Evolutionary conservation across 2,329 filamentous ascomycete genomes (phyloP).

Genomic region (Penicillium brasilianum): DNA sequence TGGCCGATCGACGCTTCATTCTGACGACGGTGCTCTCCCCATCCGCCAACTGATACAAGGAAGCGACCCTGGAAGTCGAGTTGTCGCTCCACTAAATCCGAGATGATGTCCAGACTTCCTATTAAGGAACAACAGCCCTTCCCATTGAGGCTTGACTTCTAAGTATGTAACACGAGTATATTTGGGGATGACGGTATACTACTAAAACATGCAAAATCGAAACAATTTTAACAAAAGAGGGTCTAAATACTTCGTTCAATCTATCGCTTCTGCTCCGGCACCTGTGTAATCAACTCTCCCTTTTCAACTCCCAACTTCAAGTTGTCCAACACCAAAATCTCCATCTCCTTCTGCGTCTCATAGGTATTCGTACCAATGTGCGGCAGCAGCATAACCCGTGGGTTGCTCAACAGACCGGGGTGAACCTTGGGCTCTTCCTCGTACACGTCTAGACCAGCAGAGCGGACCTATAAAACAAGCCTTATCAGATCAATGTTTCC

Average conservation of each 20-base stretch:
- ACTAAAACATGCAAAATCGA: background rate
- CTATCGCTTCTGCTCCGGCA: slow-evolving; percentile 61
- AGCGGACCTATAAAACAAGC: slow-evolving; percentile 39
- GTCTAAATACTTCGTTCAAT: background rate
- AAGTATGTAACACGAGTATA: background rate
- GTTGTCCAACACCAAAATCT: slow-evolving; percentile 63
- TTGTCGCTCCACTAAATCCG: background rate
- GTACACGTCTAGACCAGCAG: slow-evolving; percentile 54
- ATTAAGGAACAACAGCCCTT: background rate
- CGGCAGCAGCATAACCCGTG: slow-evolving; percentile 59
- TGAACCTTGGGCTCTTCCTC: slow-evolving; percentile 55
- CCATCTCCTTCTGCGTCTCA: slow-evolving; percentile 67
- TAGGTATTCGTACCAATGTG: slow-evolving; percentile 65
- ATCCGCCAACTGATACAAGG: too few relatives aligned
- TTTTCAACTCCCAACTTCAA: slow-evolving; percentile 61
- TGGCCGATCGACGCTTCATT: too few relatives aligned
- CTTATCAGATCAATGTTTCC: background rate
- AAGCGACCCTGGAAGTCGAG: too few relatives aligned
- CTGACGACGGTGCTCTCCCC: too few relatives aligned
- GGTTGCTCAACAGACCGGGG: slow-evolving; percentile 52
- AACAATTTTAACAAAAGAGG: background rate
- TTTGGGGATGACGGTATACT: background rate
- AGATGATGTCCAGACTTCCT: background rate
- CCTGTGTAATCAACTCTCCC: slow-evolving; percentile 63
- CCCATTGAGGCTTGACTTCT: background rate